A percentile compares a stretch with the other conserved stretches of the same genome.
Evolutionary conservation across 2,329 filamentous ascomycete genomes (phyloP).

Genomic region (Claviceps lovelessii): DNA sequence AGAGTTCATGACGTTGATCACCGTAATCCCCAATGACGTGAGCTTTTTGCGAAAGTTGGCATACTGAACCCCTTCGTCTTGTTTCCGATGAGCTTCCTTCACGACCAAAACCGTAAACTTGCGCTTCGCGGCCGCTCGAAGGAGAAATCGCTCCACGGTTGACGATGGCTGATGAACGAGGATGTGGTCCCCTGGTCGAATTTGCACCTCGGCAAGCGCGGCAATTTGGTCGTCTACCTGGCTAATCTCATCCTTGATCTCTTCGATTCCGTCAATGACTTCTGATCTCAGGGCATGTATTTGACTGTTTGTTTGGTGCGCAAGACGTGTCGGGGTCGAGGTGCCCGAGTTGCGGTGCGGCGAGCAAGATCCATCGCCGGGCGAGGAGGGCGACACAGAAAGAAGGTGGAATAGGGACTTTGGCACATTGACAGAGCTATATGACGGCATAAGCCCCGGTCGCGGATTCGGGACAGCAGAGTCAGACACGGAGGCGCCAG

Average conservation of each 20-base stretch:
- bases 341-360: slow-evolving; percentile 34
- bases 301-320: slow-evolving; percentile 28
- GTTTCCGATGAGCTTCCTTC: slow-evolving; percentile 39
- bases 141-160: slow-evolving; percentile 78
- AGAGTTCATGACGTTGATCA: slow-evolving; percentile 72
- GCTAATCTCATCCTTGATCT: slow-evolving; percentile 89
- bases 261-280: slow-evolving; percentile 83
- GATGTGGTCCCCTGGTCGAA: slow-evolving; percentile 85
- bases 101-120: slow-evolving; percentile 85
- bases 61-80: slow-evolving; percentile 25
- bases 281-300: slow-evolving; percentile 69
- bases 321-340: slow-evolving; percentile 31
- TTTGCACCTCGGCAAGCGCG: slow-evolving; percentile 74
- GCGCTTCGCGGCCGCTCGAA: slow-evolving; percentile 74
- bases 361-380: slow-evolving; percentile 23
- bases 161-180: slow-evolving; percentile 75
- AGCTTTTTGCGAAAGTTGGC: slow-evolving; percentile 62
- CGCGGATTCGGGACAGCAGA: slow-evolving; percentile 24
- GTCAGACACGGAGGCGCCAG: slow-evolving; percentile 15
- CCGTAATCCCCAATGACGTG: slow-evolving; percentile 60
- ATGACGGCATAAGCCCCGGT: slow-evolving; percentile 46
- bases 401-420: slow-evolving; percentile 84
- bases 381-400: slow-evolving; percentile 48
- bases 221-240: slow-evolving; percentile 91
- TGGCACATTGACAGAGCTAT: slow-evolving; percentile 49